These are phyloP conservation scores for Kazachstania psychrophila DNA, from an alignment of 805 yeast genomes.

Conservation along the genomic window DNA sequence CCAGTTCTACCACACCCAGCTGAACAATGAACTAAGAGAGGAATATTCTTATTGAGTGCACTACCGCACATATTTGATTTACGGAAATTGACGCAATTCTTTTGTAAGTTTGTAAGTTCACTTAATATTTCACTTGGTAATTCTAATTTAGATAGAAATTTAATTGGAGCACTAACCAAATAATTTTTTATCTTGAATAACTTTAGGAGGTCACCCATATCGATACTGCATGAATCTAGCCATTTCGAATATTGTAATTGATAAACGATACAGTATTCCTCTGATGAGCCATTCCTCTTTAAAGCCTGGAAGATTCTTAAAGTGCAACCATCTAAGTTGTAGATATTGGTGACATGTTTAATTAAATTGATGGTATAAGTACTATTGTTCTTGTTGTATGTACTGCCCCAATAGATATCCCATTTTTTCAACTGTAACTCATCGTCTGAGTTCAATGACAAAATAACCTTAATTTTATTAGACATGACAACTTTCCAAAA, in stretches of 20 bases:
- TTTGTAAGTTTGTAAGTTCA: slow-evolving; percentile 2
- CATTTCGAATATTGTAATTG: slow-evolving; percentile 74
- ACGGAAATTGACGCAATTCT: slow-evolving; percentile 3
- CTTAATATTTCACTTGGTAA: background rate
- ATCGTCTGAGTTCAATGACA: slow-evolving; percentile 65
- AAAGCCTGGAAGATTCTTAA: slow-evolving; percentile 26
- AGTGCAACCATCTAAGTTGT: slow-evolving; percentile 27
- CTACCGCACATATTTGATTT: background rate
- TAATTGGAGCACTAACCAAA: slow-evolving; percentile 7
- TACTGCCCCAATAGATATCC: slow-evolving; percentile 66
- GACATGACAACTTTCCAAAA: slow-evolving; percentile 80
- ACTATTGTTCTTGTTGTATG: slow-evolving; percentile 11
- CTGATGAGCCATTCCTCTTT: slow-evolving; percentile 3
- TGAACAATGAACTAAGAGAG: slow-evolving; percentile 77
- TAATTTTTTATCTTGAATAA: slow-evolving; percentile 28
- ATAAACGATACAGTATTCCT: slow-evolving; percentile 33
- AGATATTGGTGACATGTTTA: slow-evolving; percentile 23
- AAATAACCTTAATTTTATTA: slow-evolving; percentile 54
- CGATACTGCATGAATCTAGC: slow-evolving; percentile 75
- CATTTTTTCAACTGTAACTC: slow-evolving; percentile 77
- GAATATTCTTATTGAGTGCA: slow-evolving; percentile 25
- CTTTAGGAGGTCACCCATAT: slow-evolving; percentile 27
- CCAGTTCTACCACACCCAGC: slow-evolving; percentile 98
- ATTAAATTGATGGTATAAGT: slow-evolving; percentile 29
- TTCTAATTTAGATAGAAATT: slow-evolving; percentile 3